phyloP scores from a whole-genome alignment of 148 eudicot species.

The Pouteria glomerata region DNA sequence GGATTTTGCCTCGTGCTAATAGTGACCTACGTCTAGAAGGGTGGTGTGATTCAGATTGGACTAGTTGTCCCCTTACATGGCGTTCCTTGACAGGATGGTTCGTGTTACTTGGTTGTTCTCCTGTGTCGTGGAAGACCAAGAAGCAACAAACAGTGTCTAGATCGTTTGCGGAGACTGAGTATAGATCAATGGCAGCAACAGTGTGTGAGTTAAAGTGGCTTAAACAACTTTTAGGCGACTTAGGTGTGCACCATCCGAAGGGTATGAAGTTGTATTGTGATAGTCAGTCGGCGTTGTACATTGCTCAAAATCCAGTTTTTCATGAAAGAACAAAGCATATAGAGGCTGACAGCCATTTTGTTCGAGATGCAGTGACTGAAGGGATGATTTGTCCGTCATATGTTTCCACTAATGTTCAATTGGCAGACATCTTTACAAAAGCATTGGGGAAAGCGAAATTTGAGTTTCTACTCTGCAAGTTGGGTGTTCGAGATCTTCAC shows the following conservation, averaged over 20 bases:
- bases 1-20: too few species aligned
- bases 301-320: too few species aligned
- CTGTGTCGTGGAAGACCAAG: background rate
- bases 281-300: background rate
- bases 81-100: too few species aligned
- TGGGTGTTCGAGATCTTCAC: too few species aligned
- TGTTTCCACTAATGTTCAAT: constrained; percentile 2
- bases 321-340: too few species aligned
- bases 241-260: background rate
- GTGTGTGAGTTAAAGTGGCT: background rate
- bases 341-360: background rate
- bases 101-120: background rate
- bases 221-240: constrained; percentile 4
- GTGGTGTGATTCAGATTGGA: background rate
- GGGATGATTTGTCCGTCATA: background rate
- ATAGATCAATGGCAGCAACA: background rate
- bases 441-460: too few species aligned
- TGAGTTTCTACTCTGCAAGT: too few species aligned
- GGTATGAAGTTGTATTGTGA: constrained; percentile 4
- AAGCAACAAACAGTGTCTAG: background rate
- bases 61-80: too few species aligned
- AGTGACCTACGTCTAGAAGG: background rate
- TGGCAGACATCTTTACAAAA: constrained; percentile 5
- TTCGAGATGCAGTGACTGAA: background rate
- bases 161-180: background rate